Evolutionary conservation across 176 grass and related monocot genomes (phyloP), one percentile per base, ranked within the genome.

Genomic region (Carex scoparia): DNA sequence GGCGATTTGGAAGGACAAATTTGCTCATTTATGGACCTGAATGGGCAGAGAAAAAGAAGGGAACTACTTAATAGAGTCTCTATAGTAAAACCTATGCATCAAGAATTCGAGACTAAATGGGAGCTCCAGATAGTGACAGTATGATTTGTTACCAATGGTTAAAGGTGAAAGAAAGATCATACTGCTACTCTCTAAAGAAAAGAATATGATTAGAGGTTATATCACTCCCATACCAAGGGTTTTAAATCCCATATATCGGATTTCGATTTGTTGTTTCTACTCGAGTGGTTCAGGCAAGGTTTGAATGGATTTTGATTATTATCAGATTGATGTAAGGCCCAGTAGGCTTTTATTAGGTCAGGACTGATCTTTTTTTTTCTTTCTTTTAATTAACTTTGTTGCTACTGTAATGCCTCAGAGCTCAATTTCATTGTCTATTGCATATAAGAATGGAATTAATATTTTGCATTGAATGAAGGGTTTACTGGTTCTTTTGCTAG

Each of bases 11-110:
- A 85, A 89, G 91, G 78, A 95, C 96, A 15, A 94, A 99, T 89
- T 90, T 99, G 84, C 84, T 99, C 82, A 95, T 95, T 56, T 99
- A 95, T 69, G 93, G 93, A 61, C 96, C 96, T 59, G 40, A 88
- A 44, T 99, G 93, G 91, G 92, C 96, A 84, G 81, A 92, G 79
- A 99, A 98, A 88, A 94, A 94, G 86, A 90, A 91, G 89, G 90
- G 79, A 69, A 82, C 86, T 74, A 40, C 65, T 79, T 74, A 84
- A 87, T 83, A n/a, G 56, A 40, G 31, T 82, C 8, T 33, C 44
- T 15, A 28, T 27, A 32, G 49, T 76, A 7, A 57, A 84, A 38
- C 63, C 57, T 56, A 37, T 54, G 53, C 65, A 60, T 51, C 23
- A 56, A 83, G 10, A 46, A 33, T 60, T 58, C 37, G 71, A 82